Evolutionary conservation across 2,329 filamentous ascomycete species (phyloP), one percentile per base, ranked within the genome.

Genomic region (Elsinoe arachidis): DNA sequence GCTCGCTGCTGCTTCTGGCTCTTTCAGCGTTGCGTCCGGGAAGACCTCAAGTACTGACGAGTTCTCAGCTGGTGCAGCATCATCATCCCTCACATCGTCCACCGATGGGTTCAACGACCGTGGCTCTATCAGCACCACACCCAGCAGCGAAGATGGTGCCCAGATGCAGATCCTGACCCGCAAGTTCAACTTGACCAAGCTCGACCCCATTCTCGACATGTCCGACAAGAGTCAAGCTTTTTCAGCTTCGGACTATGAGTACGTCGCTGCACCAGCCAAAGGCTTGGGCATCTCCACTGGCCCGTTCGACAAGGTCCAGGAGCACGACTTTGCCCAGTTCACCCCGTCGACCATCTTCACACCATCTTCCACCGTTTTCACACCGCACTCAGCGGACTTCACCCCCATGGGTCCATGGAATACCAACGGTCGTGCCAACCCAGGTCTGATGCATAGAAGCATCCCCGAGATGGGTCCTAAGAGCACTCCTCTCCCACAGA

Each of bases 381-480:
- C 41, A 4, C 41, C 41, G 2, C 26, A 19, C 10, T 23, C 41
- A 11, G 41, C 41, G 33, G 23, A 53, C 34, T 53, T 53, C 49
- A 53, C 34, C 6, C 35, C 49, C 2, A 33, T 26, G 19, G n/a
- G 33, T 15, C 49, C 49, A 19, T 53, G 49, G 49, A 53, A 53
- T 17, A 2, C 26, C 17, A 15, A 15, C 21, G 14, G 10, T 26
- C 38, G 15, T 14, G 39, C 17, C 6, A 46, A 47, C 34, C 7
- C 11, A n/a, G 30, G 21, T 15, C 15, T 56, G 14, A 56, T 56
- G 54, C 38, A 49, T 34, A 39, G 54, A 2, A 56, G 54, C 41
- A 39, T 56, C 9, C 38, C 54, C 21, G 37, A 56, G 39, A 33
- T 15, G 5, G 19, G 54, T 26, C 19, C 23, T 37, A 47, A 35